Evolutionary conservation across 805 yeast species (phyloP), one percentile per base, ranked within the genome.

Genomic region (Hanseniaspora clermontiae): DNA sequence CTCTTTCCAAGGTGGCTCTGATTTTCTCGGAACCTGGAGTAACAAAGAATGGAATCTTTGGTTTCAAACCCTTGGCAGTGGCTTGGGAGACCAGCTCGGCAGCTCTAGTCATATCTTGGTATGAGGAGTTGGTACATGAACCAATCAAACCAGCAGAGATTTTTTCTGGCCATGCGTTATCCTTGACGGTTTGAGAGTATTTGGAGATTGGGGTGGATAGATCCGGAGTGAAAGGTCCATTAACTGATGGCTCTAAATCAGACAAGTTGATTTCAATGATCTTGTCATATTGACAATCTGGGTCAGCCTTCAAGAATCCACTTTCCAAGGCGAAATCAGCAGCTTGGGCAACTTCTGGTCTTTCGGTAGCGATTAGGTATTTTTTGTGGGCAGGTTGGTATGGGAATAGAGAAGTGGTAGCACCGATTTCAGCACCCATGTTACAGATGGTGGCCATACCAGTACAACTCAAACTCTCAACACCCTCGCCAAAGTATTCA

Each of bases 401-500:
- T 60, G 98, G 98, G 88, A 93, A 93, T 57, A 87, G 81, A 27
- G 97, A 91, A 46, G 98, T 93, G 40, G 98, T 93, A 46, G 98
- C 98, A 72, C 98, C 98, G 58, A 93, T 89, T 74, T 93, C 98
- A 56, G 98, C 98, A 70, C 98, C 98, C 98, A 93, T 93, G 73
- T 93, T 93, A 79, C 97, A 91, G 70, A 93, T 91, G 59, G 98
- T 93, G 60, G 95, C 98, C 98, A 93, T 93, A 75, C 98, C 98
- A 38, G 98, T 93, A 76, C 96, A 88, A 27, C 95, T 84, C 65
- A 93, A 79, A 55, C 84, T 75, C 60, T 83, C 76, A 48, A 89
- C 95, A 74, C 98, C 98, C 56, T 83, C 88, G 68, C 98, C 98
- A 67, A 87, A 91, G 75, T 93, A 93, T 75, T 93, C 98, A 53